Evolutionary conservation across 805 yeast genomes (phyloP), one percentile per base, ranked within the genome.

Genomic region (Cyberlindnera amylophila): DNA sequence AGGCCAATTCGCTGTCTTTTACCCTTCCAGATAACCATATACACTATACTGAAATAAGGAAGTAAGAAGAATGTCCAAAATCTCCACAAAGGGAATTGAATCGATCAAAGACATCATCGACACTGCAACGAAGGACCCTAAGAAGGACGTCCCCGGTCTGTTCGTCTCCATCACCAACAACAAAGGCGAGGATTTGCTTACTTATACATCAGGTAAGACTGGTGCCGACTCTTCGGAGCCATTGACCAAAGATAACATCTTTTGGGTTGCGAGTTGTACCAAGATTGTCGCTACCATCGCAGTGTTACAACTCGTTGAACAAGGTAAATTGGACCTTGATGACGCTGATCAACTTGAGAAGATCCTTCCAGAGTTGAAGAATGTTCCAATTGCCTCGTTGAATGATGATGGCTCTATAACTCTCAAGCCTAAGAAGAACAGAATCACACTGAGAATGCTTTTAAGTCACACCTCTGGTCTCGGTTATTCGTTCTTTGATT

Each of bases 381-480:
- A 55, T 6, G 9, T 62, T 2, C 54, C 63, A 43, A 45, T 48
- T n/a, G 51, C 55, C 9, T 32, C 52, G 0, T 53, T 50, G 16
- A 44, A 47, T 31, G 60, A 55, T 4, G 63, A 59, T 21, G 58
- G 62, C 11, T 50, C 57, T 1, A 42, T 53, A 9, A 45, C 38
- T 4, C 44, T 61, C 21, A 54, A 41, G 1, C 48, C 54, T 9
- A 57, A 58, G 31, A 63, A 54, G 41, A 55, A 48, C 18, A 52
- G 57, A 29, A 59, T 66, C 39, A 67, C 72, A 4, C 42, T 65
- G 32, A 54, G 65, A 47, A 60, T 57, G 46, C 55, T 68, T 32
- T 37, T 67, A 29, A 53, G 63, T 3, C 71, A 68, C 41, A 66
- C 71, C 5, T 57, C 71, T 7, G 72, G 72, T 2, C 57, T 67